Evolutionary conservation across 768 basidiomycete species (phyloP), one percentile per base, ranked within the genome.

Genomic region (Termitomyces sp.): DNA sequence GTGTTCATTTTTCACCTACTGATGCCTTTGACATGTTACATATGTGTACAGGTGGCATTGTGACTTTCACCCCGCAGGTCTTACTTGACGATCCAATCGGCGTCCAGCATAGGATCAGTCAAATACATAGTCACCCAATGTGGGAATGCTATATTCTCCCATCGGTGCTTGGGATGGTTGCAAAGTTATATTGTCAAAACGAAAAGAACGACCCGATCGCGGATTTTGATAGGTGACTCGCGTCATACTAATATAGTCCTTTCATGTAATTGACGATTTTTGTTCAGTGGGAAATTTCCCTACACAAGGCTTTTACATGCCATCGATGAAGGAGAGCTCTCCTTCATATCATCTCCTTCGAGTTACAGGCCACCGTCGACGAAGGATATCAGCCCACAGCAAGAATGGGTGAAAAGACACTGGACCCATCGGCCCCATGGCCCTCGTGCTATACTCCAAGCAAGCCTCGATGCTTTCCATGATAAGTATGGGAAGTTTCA

Each of bases 101-200:
- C 14, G 69, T 83, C 12, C 69, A 75, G 42, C 67, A 80, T 16
- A 70, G 79, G 10, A 82, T 92, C 42, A 71, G 68, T 22, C 74
- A 81, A 63, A 69, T 88, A 14, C 69, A 74, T 55, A 74, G 79
- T 40, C 89, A 91, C 64, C 86, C 84, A 24, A 65, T 87, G 18
- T 93, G 89, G 89, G 72, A 73, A 12, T 83, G 83, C 53, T 91
- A 86, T 66, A 73, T 93, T 24, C 66, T 85, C 7, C 89, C 91
- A 8, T 76, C 80, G 53, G 83, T 82, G 18, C 70, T 93, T 30
- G 88, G 86, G 54, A 72, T 84, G 67, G 76, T 79, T 2, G 77
- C 78, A 37, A 79, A 73, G 55, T 39, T 78, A 20, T 69, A 69
- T 39, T 77, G 72, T 39, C 58, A 56, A 33, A 55, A 47, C 12